These are phyloP conservation scores for Shiraia sp. DNA, from an alignment of 2,329 filamentous ascomycete species.

Conservation along the genomic window DNA sequence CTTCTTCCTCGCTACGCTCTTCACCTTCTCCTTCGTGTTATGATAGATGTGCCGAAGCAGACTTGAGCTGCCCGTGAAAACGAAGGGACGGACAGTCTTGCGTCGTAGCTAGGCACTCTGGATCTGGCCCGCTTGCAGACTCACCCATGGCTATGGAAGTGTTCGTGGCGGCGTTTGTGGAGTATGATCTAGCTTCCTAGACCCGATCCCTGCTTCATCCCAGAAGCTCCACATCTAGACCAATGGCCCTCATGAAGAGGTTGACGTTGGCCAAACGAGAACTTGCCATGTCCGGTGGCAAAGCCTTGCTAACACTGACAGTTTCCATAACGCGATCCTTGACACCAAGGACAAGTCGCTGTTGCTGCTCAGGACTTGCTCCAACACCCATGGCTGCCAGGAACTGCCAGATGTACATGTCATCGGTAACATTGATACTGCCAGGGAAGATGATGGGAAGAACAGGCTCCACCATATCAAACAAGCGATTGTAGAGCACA, in stretches of 20 bases:
- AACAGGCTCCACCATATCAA: conserved; percentile 82
- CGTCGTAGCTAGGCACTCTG: too few relatives aligned
- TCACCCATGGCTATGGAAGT: too few relatives aligned
- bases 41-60: too few relatives aligned
- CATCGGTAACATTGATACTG: conserved; percentile 85
- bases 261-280: conserved; percentile 91
- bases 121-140: too few relatives aligned
- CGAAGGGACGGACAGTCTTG: too few relatives aligned
- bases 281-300: conserved; percentile 82
- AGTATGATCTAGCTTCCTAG: conserved; percentile 1
- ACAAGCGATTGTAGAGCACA: conserved; percentile 80
- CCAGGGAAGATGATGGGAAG: conserved; percentile 88
- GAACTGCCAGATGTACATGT: conserved; percentile 98
- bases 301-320: conserved; percentile 82
- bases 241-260: conserved; percentile 97
- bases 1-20: conserved; percentile 1
- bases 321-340: conserved; percentile 99
- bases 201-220: conserved; percentile 49
- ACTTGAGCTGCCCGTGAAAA: too few relatives aligned
- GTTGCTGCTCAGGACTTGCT: conserved; percentile 91
- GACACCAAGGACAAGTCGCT: conserved; percentile 88
- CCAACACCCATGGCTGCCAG: conserved; percentile 93
- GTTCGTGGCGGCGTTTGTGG: conserved; percentile 1
- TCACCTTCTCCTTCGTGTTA: not conserved
- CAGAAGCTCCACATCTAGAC: conserved; percentile 87